Base-by-base conservation (phyloP, 768 basidiomycete genomes). In the Suillus hirtellus region DNA sequence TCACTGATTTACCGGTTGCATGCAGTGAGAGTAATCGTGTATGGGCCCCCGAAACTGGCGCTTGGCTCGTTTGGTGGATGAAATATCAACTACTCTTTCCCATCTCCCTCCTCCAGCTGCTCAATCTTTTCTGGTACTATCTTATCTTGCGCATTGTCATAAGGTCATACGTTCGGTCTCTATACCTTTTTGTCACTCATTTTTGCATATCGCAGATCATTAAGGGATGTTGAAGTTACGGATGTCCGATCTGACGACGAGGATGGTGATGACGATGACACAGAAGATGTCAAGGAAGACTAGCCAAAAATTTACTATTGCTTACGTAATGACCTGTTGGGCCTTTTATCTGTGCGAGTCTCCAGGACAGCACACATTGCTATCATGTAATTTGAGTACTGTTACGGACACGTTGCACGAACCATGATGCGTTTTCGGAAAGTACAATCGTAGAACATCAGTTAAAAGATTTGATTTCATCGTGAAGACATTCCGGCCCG, bases 41-140 rank as follows among this genome's bases (percentile, higher is more conserved):
- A 31, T 94, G 88, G 86, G 76, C 76, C 6, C 86, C 86, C 1
- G 67, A 78, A 21, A 80, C 84, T 19, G 95, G 93, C 3, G 82
- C 81, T 9, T 95, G 89, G 81, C 76, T 96, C 65, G 80, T 75
- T 1, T 71, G 76, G 71, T 98, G 94, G 92, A 88, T 96, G 85
- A 85, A 81, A 69, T 88, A 86, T 69, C 93, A 95, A 67, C 85
- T 96, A 59, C 92, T 96, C 68, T 64, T 76, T 0, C 90, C 95
- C 0, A 77, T 99, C 62, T 65, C 86, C 7, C 77, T 93, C 0
- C 81, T 99, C 17, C 93, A 95, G 72, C 68, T 85, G 46, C 81
- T 99, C 69, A 98, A 98, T 72, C 64, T 96, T 31, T 97, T 97
- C 81, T 98, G 96, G 96, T 96, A 92, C 74, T 87, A 81, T 76